phyloP scores from a whole-genome alignment of 768 basidiomycete species.

The Fomitopsis pulvina region DNA sequence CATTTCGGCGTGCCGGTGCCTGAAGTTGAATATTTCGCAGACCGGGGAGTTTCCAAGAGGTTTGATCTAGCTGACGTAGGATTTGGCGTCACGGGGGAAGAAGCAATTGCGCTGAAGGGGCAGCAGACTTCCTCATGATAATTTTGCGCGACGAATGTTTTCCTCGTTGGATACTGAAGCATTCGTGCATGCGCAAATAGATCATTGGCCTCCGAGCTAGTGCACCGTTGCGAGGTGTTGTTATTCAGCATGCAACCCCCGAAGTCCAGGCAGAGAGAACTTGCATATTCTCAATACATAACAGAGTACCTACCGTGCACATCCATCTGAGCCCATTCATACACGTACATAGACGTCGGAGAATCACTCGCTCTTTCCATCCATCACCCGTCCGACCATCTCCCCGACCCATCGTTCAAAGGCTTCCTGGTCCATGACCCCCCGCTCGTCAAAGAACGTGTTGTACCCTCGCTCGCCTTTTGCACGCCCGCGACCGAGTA shows the following conservation, averaged over 20 bases:
- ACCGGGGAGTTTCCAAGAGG: background rate
- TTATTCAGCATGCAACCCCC: too few relatives aligned
- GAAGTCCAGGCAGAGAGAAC: background rate
- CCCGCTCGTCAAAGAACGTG: constrained; percentile 76
- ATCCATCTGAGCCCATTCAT: background rate
- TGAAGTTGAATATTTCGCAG: too few relatives aligned
- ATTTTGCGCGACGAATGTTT: too few relatives aligned
- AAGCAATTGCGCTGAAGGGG: background rate
- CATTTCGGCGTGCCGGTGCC: too few relatives aligned
- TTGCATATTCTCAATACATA: background rate
- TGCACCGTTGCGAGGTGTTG: background rate
- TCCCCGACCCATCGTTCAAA: constrained; percentile 79
- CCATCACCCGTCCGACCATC: constrained; percentile 67
- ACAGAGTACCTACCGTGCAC: background rate
- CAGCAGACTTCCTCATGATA: background rate
- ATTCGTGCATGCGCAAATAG: too few relatives aligned
- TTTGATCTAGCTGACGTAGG: background rate
- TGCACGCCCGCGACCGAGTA: constrained; percentile 65
- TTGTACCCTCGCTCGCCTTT: constrained; percentile 53
- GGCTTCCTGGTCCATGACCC: constrained; percentile 66
- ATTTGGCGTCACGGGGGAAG: background rate
- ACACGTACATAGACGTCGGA: background rate
- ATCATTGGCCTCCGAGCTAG: too few relatives aligned
- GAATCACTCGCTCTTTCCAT: constrained; percentile 29
- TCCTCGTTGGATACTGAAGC: too few relatives aligned